Evolutionary conservation across 2,329 filamentous ascomycete genomes (phyloP), one percentile per base, ranked within the genome.

Genomic region (Emericellopsis atlantica): DNA sequence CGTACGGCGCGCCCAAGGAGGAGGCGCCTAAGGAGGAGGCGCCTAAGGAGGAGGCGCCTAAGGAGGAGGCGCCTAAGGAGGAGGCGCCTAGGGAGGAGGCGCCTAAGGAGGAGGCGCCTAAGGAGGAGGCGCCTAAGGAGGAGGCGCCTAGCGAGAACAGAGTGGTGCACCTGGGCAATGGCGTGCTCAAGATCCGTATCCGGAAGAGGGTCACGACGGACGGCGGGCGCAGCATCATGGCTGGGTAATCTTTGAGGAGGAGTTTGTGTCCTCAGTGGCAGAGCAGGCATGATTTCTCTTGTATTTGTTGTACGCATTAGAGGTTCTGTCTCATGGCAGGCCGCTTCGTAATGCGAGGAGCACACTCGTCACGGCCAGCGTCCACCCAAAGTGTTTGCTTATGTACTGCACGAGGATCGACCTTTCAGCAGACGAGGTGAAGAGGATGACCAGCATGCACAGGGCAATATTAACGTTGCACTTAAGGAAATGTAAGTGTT

Each of bases 151-250:
- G 3, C 4, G 18, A 35, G 18, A 15, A 21, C 4, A 35, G 32
- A 7, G 32, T 35, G 9, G 31, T 47, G 8, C 43, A 46, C 16
- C 49, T 70, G 1, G 61, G 54, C 1, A 56, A 65, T 39, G 54
- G 58, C 2, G 53, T 66, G 5, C 42, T 70, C 40, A 61, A 60
- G 43, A 54, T 70, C 5, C 50, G 57, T 3, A 50, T 70, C 23
- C 53, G 66, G 6, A 54, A 55, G 21, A 57, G 67, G 0, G 52
- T 69, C 8, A 70, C 67, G 0, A 47, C 49, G 4, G 67, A 70
- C 45, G 67, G 67, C 1, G 67, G 67, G 0, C 48, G 48, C 29
- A 68, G 64, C 5, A 57, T 70, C 36, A 64, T 70, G 62, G 65
- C 67, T 12, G 38, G 12, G 4, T 58, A 32, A 40, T 21, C 18